A percentile compares a stretch with the other conserved stretches of the same genome.
phyloP scores from a whole-genome alignment of 2,329 filamentous ascomycete genomes.

The Stenocarpella maydis region DNA sequence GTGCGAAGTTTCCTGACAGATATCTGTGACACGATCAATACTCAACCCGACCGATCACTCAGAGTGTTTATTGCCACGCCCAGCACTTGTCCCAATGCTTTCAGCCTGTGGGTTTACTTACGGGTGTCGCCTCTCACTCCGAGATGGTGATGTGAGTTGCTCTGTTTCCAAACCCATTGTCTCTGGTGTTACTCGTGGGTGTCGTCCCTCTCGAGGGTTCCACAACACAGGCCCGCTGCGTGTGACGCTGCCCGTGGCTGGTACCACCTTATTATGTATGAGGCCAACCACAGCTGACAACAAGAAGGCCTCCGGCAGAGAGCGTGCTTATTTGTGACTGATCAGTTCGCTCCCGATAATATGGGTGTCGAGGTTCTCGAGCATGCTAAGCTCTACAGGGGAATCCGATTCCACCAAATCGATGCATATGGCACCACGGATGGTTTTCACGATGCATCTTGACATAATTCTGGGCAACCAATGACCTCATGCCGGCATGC shows the following conservation, averaged over 20 bases:
- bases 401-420: background rate
- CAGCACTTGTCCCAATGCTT: too few relatives aligned
- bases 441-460: conserved; percentile 2
- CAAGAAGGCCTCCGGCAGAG: too few relatives aligned
- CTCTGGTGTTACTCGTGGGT: background rate
- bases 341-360: background rate
- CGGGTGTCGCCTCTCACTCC: conserved; percentile 19
- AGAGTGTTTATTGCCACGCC: too few relatives aligned
- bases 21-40: conserved; percentile 51
- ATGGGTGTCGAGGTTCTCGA: background rate
- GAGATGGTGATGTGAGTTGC: background rate
- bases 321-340: background rate
- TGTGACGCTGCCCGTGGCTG: background rate
- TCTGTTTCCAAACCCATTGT: background rate
- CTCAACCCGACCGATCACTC: background rate
- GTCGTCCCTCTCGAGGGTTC: too few relatives aligned
- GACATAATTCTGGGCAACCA: conserved; percentile 10
- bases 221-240: conserved; percentile 6
- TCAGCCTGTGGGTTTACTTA: background rate
- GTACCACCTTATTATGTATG: background rate
- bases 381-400: background rate
- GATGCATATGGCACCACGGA: background rate
- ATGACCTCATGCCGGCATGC: conserved; percentile 15
- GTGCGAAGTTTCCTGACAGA: conserved; percentile 74
- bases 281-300: background rate